Evolutionary conservation across 2,329 filamentous ascomycete species (phyloP).

Genomic region (Nemania abortiva): DNA sequence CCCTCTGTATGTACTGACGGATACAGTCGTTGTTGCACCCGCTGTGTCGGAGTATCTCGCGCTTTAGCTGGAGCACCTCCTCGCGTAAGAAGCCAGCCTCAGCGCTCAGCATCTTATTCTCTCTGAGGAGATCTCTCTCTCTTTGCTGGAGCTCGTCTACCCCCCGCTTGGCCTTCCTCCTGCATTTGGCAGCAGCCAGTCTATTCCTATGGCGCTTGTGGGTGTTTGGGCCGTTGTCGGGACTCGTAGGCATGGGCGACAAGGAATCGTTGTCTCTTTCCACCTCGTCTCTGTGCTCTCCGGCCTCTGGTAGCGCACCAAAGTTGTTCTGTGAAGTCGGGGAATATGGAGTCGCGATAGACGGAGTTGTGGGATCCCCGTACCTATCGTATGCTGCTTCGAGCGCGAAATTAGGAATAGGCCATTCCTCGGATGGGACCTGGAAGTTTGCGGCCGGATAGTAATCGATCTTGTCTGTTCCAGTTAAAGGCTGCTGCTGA

Average conservation of each 20-base stretch:
- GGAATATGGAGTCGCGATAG: not conserved
- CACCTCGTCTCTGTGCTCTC: not conserved
- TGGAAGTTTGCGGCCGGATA: not conserved
- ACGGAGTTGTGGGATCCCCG: not conserved
- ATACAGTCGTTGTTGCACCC: slow-evolving; percentile 47
- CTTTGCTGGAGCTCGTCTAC: slow-evolving; percentile 60
- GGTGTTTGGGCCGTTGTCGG: slow-evolving; percentile 1
- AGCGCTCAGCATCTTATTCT: slow-evolving; percentile 43
- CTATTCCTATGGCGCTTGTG: slow-evolving; percentile 58
- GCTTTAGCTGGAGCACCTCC: slow-evolving; percentile 49
- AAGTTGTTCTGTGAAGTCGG: slow-evolving; percentile 7
- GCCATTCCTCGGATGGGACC: slow-evolving; percentile 17
- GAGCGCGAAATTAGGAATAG: not conserved
- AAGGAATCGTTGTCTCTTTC: not conserved
- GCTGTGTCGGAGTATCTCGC: slow-evolving; percentile 50
- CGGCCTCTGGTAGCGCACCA: not conserved
- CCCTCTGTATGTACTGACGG: slow-evolving; percentile 40
- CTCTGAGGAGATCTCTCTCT: slow-evolving; percentile 45
- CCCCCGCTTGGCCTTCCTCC: slow-evolving; percentile 67
- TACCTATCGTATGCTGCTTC: not conserved
- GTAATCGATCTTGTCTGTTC: not conserved
- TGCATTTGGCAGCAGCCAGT: slow-evolving; percentile 66
- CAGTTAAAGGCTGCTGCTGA: not conserved
- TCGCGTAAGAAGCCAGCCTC: slow-evolving; percentile 44
- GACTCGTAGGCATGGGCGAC: not conserved